Conservation (phyloP, 805 yeast genomes). For the Spathaspora arborariae region DNA sequence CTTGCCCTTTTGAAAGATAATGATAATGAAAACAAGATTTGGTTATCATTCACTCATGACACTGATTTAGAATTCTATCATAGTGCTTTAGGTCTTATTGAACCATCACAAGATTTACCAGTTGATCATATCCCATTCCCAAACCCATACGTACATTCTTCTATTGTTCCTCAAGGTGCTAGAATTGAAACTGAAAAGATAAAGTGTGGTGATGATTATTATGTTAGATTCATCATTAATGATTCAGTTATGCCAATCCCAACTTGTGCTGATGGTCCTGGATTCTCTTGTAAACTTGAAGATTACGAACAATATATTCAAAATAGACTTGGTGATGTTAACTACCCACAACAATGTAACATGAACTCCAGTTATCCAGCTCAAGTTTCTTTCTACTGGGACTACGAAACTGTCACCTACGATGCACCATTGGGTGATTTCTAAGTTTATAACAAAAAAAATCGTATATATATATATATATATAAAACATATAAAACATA, state of each 20-base stretch:
- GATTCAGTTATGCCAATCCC: constrained; percentile 38
- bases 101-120: constrained; percentile 41
- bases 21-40: constrained; percentile 46
- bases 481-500: not conserved
- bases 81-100: constrained; percentile 60
- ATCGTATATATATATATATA: no score
- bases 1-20: constrained; percentile 45
- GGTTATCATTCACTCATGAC: constrained; percentile 75
- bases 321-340: constrained; percentile 22
- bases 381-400: constrained; percentile 40
- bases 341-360: constrained; percentile 26
- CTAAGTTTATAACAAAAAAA: not conserved
- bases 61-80: constrained; percentile 58
- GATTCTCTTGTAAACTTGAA: constrained; percentile 37
- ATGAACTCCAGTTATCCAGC: constrained; percentile 19
- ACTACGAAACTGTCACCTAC: constrained; percentile 17
- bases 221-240: constrained; percentile 37
- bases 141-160: constrained; percentile 41
- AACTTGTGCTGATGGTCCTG: constrained; percentile 36
- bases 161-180: constrained; percentile 40
- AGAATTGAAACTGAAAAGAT: constrained; percentile 36
- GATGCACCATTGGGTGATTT: constrained; percentile 9
- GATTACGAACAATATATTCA: constrained; percentile 29
- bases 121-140: constrained; percentile 45
- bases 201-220: constrained; percentile 24